Evolutionary conservation across 2,329 filamentous ascomycete species (phyloP).

Genomic region (Cephalotrichum gorgonifer): DNA sequence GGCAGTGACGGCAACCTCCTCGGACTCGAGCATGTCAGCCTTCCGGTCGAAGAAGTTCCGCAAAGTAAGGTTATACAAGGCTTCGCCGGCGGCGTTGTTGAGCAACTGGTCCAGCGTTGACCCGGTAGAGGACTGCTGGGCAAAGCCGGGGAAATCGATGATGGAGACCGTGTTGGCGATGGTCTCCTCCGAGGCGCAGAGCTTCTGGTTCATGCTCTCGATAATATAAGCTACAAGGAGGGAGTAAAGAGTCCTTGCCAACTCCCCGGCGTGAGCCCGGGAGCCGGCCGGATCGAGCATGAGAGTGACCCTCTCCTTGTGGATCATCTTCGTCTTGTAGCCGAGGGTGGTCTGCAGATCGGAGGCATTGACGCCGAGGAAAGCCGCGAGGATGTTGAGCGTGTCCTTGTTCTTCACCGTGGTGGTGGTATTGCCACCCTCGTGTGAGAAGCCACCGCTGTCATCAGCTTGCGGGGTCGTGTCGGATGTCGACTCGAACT

Average conservation of each 20-base stretch:
- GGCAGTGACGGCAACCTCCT: constrained; percentile 81
- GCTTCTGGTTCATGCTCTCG: constrained; percentile 80
- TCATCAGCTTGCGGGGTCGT: constrained; percentile 77
- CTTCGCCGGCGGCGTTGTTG: constrained; percentile 88
- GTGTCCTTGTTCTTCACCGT: constrained; percentile 91
- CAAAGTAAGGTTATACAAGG: constrained; percentile 83
- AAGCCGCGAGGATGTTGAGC: constrained; percentile 78
- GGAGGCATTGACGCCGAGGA: constrained; percentile 71
- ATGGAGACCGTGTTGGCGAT: constrained; percentile 92
- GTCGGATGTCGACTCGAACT: constrained; percentile 74
- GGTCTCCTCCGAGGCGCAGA: constrained; percentile 77
- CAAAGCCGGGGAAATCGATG: constrained; percentile 92
- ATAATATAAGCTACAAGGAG: constrained; percentile 90
- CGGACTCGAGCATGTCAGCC: constrained; percentile 84
- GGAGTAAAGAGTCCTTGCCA: constrained; percentile 87
- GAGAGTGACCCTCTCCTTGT: constrained; percentile 93
- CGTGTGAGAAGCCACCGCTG: constrained; percentile 91
- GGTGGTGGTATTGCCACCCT: constrained; percentile 78
- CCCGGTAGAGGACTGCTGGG: constrained; percentile 71
- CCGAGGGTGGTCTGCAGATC: constrained; percentile 83
- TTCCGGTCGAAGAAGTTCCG: constrained; percentile 95
- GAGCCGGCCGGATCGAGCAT: constrained; percentile 93
- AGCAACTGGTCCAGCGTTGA: constrained; percentile 86
- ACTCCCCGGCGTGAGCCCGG: constrained; percentile 82
- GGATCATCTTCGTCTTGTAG: constrained; percentile 94